Conservation (phyloP, 768 basidiomycete genomes). For the Paxillus involutus region DNA sequence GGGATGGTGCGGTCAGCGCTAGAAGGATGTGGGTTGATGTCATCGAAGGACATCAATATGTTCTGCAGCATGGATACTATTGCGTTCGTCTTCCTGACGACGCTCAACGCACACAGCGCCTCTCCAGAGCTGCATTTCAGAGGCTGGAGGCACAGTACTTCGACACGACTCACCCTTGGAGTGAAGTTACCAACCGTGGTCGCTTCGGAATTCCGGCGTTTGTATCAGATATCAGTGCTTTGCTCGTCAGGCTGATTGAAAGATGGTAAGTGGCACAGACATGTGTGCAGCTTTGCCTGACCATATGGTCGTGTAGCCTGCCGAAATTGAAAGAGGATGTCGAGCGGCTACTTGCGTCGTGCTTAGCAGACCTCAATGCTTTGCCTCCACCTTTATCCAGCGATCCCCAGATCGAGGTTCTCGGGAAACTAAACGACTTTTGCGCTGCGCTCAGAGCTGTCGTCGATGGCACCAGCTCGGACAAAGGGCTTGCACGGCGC, state of each 20-base stretch:
- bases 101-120: constrained; percentile 40
- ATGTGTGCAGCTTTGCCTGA: constrained; percentile 4
- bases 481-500: constrained; percentile 37
- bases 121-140: constrained; percentile 39
- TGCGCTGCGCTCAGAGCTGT: constrained; percentile 35
- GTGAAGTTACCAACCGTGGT: constrained; percentile 36
- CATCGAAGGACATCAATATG: constrained; percentile 46
- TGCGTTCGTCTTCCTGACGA: constrained; percentile 68
- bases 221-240: constrained; percentile 48
- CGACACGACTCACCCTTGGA: constrained; percentile 51
- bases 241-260: constrained; percentile 53
- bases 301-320: constrained; percentile 36
- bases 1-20: constrained; percentile 39
- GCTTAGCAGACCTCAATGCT: constrained; percentile 29
- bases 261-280: constrained; percentile 40
- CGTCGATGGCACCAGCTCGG: constrained; percentile 32
- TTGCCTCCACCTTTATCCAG: constrained; percentile 40
- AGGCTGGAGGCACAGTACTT: constrained; percentile 46
- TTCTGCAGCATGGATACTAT: constrained; percentile 60
- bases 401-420: constrained; percentile 48
- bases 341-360: constrained; percentile 36
- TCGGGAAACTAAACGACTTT: constrained; percentile 44
- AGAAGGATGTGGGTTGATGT: constrained; percentile 48
- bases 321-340: constrained; percentile 44
- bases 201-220: constrained; percentile 59